These are phyloP conservation scores for Trichophaea hybrida DNA, from an alignment of 2,329 filamentous ascomycete genomes.

Conservation along the genomic window DNA sequence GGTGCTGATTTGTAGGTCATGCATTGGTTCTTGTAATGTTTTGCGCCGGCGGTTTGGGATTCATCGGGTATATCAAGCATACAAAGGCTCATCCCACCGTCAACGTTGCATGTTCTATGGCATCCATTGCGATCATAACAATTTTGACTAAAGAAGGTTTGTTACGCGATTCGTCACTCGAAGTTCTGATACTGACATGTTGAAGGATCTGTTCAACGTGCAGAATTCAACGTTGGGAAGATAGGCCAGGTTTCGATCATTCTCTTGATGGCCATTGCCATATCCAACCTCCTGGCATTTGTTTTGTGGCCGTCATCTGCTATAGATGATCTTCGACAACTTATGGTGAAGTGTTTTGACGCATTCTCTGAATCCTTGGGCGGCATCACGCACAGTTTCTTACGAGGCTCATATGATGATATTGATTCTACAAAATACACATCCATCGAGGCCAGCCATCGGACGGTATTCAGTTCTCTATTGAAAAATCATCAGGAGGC, in stretches of 20 bases:
- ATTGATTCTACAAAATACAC: conserved; percentile 39
- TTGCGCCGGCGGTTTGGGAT: conserved; percentile 48
- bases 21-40: conserved; percentile 49
- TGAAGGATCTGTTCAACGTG: conserved; percentile 39
- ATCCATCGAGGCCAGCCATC: conserved; percentile 39
- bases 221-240: conserved; percentile 46
- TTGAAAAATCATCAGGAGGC: conserved; percentile 48
- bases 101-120: conserved; percentile 49
- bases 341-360: conserved; percentile 45
- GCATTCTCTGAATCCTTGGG: conserved; percentile 41
- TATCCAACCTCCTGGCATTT: conserved; percentile 42
- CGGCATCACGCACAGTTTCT: conserved; percentile 47
- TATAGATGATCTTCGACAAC: conserved; percentile 43
- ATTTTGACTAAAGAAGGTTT: conserved; percentile 52
- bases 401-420: conserved; percentile 46
- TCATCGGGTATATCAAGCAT: conserved; percentile 49
- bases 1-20: conserved; percentile 36
- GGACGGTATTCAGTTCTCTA: conserved; percentile 41
- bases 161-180: neutral
- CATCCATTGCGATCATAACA: conserved; percentile 50
- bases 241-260: conserved; percentile 46
- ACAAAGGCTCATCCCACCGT: conserved; percentile 43
- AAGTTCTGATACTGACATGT: neutral
- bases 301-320: conserved; percentile 47
- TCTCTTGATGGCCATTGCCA: conserved; percentile 42